These are phyloP conservation scores for Alternaria sp. DNA, from an alignment of 2,329 filamentous ascomycete genomes.

Conservation along the genomic window DNA sequence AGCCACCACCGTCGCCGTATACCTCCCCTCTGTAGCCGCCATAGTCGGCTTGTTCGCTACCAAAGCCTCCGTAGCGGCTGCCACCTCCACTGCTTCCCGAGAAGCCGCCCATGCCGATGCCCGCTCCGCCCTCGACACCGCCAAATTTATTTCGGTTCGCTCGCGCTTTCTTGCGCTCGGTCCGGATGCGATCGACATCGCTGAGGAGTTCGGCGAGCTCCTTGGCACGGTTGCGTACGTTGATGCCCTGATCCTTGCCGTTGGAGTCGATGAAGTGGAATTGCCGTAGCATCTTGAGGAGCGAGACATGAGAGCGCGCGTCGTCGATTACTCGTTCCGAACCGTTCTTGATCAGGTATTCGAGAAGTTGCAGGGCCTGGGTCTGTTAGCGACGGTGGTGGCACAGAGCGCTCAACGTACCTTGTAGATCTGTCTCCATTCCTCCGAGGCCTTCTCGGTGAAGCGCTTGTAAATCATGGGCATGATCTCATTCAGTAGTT, in stretches of 20 bases:
- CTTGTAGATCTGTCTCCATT: constrained; percentile 99
- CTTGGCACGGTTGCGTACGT: constrained; percentile 95
- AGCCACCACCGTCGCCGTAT: constrained; percentile 95
- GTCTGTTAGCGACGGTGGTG: constrained; percentile 19
- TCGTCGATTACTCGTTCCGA: constrained; percentile 98
- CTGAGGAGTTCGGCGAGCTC: constrained; percentile 92
- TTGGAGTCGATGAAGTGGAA: constrained; percentile 97
- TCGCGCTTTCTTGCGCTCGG: constrained; percentile 84
- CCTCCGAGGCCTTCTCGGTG: constrained; percentile 96
- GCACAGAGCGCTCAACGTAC: constrained; percentile 50
- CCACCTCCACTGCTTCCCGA: constrained; percentile 59
- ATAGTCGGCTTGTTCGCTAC: constrained; percentile 66
- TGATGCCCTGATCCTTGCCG: constrained; percentile 97
- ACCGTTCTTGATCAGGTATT: constrained; percentile 97
- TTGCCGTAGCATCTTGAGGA: constrained; percentile 97
- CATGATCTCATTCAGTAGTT: constrained; percentile 99
- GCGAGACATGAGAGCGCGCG: constrained; percentile 89
- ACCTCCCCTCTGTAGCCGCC: constrained; percentile 76
- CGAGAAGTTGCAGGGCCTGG: constrained; percentile 83
- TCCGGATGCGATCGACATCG: constrained; percentile 84
- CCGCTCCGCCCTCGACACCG: constrained; percentile 83
- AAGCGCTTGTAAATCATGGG: constrained; percentile 99
- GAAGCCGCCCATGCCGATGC: constrained; percentile 61
- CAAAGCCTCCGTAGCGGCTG: constrained; percentile 86
- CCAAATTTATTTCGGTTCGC: constrained; percentile 93